Evolutionary conservation across 129 eudicot genomes (phyloP), one percentile per base, ranked within the genome.

Genomic region (Flaveria linearis): DNA sequence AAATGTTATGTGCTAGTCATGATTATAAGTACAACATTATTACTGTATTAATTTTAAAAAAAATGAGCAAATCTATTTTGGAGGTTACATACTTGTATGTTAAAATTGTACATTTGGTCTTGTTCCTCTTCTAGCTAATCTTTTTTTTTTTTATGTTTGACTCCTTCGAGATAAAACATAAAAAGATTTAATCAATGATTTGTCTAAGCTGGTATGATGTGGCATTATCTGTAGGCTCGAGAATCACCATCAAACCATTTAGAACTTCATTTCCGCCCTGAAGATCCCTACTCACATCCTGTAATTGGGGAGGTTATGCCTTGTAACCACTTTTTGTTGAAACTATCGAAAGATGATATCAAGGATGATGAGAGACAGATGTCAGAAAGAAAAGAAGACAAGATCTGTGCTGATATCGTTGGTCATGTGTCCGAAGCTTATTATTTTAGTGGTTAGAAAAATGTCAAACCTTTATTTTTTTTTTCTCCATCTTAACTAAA

Each of bases 261-360:
- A 77, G 96, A 94, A 84, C 93, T 94, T 50, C 88, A 57, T 79
- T 94, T 91, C 80, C 98, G 97, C 45, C 98, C 98, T 12, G 98
- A 91, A 83, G 98, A 94, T 87, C 98, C 97, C 0, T 91, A 84
- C 77, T 94, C 98, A 20, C 98, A 91, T 83, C 98, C 98, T 39
- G 87, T 84, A 42, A 67, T 73, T 74, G 98, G 97, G 55, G 87
- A 84, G 67, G 86, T 75, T 82, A 41, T 49, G n/a, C 76, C 83
- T 14, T 87, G 93, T 69, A 89, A 85, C 64, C 86, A 82, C 56
- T 94, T 88, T 65, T 52, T 94, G 61, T 83, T 91, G 77, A 94
- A 76, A 76, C 83, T 94, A 79, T 88, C 93, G 22, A 88, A 80
- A 78, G 84, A 41, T 36, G 82, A 85, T 57, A 77, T 83, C 69